These are phyloP conservation scores for Fusarium begoniae DNA, from an alignment of 2,329 filamentous ascomycete genomes.

Conservation along the genomic window DNA sequence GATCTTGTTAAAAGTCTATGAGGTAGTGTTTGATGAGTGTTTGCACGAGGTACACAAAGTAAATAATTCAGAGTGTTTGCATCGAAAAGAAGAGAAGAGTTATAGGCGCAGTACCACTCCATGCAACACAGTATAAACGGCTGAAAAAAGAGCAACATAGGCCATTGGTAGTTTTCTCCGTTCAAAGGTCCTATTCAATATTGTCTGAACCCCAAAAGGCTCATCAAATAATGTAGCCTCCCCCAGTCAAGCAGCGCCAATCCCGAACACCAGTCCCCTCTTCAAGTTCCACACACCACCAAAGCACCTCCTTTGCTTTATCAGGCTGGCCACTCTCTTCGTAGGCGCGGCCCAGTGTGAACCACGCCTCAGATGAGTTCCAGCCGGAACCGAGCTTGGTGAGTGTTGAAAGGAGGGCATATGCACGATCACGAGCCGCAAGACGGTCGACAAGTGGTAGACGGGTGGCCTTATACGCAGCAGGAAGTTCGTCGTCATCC, in stretches of 20 bases:
- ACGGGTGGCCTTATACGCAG: constrained; percentile 65
- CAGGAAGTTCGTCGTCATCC: constrained; percentile 56
- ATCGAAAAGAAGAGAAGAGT: constrained; percentile 6
- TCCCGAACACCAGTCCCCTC: constrained; percentile 81
- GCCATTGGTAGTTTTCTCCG: constrained; percentile 1
- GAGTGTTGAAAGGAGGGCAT: constrained; percentile 80
- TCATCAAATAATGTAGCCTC: constrained; percentile 66
- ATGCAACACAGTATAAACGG: neutral
- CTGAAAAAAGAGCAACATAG: neutral
- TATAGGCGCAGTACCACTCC: neutral
- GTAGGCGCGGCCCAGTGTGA: constrained; percentile 83
- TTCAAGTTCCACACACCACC: constrained; percentile 98
- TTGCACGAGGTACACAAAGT: neutral
- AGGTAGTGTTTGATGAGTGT: neutral
- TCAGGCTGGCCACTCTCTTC: constrained; percentile 86
- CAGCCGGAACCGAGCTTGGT: constrained; percentile 88
- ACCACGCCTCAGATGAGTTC: constrained; percentile 96
- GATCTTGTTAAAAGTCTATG: neutral
- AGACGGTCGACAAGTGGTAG: constrained; percentile 81
- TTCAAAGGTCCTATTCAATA: neutral
- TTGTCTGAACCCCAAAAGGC: neutral
- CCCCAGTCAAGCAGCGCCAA: constrained; percentile 76
- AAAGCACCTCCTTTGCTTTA: constrained; percentile 90
- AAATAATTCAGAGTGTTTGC: neutral
- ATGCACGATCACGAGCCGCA: constrained; percentile 90